Conservation (phyloP, 106 monocot species). For the Hemerocallis citrina region DNA sequence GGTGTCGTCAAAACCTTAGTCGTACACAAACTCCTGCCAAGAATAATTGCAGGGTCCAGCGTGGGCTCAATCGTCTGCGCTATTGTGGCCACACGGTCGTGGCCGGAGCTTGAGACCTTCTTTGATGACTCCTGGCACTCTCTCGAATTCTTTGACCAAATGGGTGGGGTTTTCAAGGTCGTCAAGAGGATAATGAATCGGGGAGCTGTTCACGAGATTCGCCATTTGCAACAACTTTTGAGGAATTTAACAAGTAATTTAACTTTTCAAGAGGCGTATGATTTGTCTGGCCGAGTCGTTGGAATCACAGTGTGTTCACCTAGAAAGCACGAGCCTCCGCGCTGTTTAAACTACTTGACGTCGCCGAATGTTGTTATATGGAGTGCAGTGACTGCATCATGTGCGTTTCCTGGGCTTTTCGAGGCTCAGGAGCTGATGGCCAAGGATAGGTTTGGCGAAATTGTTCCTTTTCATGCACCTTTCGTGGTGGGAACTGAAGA, state of each 20-base stretch:
- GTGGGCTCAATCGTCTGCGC: slow-evolving; percentile 87
- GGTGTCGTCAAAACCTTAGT: slow-evolving; percentile 86
- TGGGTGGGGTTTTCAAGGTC: slow-evolving; percentile 76
- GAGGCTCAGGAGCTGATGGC: slow-evolving; percentile 98
- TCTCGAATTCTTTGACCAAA: slow-evolving; percentile 81
- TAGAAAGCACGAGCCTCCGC: slow-evolving; percentile 84
- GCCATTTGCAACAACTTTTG: slow-evolving; percentile 63
- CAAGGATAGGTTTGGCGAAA: slow-evolving; percentile 78
- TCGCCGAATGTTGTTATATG: slow-evolving; percentile 96
- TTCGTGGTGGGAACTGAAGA: slow-evolving; percentile 35
- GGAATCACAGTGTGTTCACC: slow-evolving; percentile 91
- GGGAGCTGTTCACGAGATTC: slow-evolving; percentile 84
- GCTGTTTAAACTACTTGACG: slow-evolving; percentile 92
- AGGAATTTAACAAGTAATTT: slow-evolving; percentile 83
- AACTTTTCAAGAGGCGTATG: slow-evolving; percentile 95
- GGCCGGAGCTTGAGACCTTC: slow-evolving; percentile 86
- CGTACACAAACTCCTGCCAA: slow-evolving; percentile 75
- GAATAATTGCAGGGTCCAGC: slow-evolving; percentile 86
- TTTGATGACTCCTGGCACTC: slow-evolving; percentile 73
- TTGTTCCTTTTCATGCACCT: slow-evolving; percentile 80
- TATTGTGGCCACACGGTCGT: slow-evolving; percentile 75
- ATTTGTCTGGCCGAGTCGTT: slow-evolving; percentile 80
- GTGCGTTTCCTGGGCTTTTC: slow-evolving; percentile 93
- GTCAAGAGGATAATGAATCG: slow-evolving; percentile 63
- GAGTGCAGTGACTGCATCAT: slow-evolving; percentile 96